These are phyloP conservation scores for Pisolithus albus DNA, from an alignment of 768 basidiomycete genomes.

Conservation along the genomic window DNA sequence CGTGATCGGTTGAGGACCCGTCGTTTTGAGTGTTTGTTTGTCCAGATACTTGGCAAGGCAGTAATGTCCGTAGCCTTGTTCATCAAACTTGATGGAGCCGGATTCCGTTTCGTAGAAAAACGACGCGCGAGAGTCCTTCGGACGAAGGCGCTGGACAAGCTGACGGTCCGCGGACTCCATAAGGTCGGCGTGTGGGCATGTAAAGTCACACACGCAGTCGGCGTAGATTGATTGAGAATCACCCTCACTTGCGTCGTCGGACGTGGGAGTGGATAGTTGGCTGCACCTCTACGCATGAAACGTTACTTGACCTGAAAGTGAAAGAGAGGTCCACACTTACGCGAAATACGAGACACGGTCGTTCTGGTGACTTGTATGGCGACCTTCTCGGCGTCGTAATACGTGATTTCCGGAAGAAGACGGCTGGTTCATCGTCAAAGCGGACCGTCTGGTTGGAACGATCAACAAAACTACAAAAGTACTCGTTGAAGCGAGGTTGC, in stretches of 20 bases:
- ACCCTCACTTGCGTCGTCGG: slow-evolving; percentile 2
- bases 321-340: slow-evolving; percentile 8
- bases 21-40: slow-evolving; percentile 19
- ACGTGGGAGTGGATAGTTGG: neutral
- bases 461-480: neutral
- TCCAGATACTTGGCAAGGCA: slow-evolving; percentile 23
- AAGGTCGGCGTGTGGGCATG: slow-evolving; percentile 13
- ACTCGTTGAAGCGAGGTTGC: neutral
- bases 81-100: slow-evolving; percentile 22
- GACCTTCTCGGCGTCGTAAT: slow-evolving; percentile 11
- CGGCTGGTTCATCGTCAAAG: slow-evolving; percentile 21
- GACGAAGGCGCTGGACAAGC: slow-evolving; percentile 4
- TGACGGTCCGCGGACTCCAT: slow-evolving; percentile 12
- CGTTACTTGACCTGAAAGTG: neutral
- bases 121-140: slow-evolving; percentile 9
- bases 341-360: slow-evolving; percentile 22
- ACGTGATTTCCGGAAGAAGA: slow-evolving; percentile 15
- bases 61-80: slow-evolving; percentile 17
- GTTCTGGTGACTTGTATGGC: slow-evolving; percentile 11
- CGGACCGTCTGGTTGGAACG: slow-evolving; percentile 16
- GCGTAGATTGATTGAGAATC: slow-evolving; percentile 23
- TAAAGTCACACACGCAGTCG: slow-evolving; percentile 20
- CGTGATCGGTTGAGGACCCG: slow-evolving; percentile 12
- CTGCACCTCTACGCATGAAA: slow-evolving; percentile 10
- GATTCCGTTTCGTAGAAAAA: slow-evolving; percentile 26